Base-by-base conservation (phyloP, 352 stramenopile genomes). In the Phytophthora pistaciae region DNA sequence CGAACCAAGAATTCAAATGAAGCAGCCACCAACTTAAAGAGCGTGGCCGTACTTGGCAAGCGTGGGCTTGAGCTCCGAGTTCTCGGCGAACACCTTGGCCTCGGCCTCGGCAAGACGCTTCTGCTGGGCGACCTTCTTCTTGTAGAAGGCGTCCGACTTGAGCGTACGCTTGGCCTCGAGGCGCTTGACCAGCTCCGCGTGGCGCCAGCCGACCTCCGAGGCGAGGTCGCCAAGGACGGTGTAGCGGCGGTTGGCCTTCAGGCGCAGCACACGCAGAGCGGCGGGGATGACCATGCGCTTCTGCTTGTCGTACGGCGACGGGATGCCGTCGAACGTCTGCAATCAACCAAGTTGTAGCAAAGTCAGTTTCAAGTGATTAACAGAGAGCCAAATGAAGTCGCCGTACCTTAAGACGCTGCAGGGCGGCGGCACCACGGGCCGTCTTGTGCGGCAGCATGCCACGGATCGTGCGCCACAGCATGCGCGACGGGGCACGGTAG, bases 391-490 rank as follows among this genome's bases (percentile, higher is more conserved):
- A 7, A 5, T n/a, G 13, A 1, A 16, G 5, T 48, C 40, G 6
- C 6, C 73, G 50, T 82, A 97, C 92, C 81, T 95, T 98, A 48
- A 99, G 87, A 82, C 97, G 95, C 75, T 92, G 88, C 60, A 99
- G 87, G 31, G 98, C 98, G 46, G 93, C 91, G 72, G 97, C 85
- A 84, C 98, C 98, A 81, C 98, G 95, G 53, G 88, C 87, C 56
- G 97, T 99, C 95, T 99, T 99, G 87, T 99, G 98, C 59, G 98
- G 96, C 66, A 99, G 85, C 98, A 99, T 99, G 72, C 98, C 98
- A 84, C 97, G 97, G 73, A 99, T 88, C 55, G 90, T 92, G 62
- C 87, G 86, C 88, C 87, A 94, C 68, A 95, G 78, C 87, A 99
- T 99, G 50, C 91, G 84, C 68, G 97, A 97, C 55, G 98, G 98